These are phyloP conservation scores for Hapsidospora chrysogenum DNA, from an alignment of 495 filamentous ascomycete genomes.

Conservation along the genomic window DNA sequence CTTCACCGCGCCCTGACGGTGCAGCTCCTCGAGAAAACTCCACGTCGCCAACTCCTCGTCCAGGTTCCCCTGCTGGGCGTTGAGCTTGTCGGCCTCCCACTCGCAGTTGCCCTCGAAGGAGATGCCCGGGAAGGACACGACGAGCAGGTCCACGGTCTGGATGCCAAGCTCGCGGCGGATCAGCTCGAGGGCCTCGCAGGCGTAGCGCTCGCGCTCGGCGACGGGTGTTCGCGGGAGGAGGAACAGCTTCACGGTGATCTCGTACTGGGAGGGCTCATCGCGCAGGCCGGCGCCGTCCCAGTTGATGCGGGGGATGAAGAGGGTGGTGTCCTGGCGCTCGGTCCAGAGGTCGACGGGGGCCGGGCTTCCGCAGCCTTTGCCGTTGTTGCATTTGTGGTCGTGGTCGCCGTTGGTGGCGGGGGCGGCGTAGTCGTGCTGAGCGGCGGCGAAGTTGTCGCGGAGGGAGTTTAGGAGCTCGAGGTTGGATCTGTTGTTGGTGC, in stretches of 20 bases:
- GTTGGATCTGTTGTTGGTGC: slow-evolving; percentile 56
- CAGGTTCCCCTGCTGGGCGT: slow-evolving; percentile 40
- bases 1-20: slow-evolving; percentile 50
- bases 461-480: slow-evolving; percentile 78
- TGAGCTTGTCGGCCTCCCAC: slow-evolving; percentile 50
- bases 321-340: slow-evolving; percentile 30
- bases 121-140: slow-evolving; percentile 85
- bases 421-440: slow-evolving; percentile 42
- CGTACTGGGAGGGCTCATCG: slow-evolving; percentile 68
- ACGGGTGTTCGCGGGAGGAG: slow-evolving; percentile 58
- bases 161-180: slow-evolving; percentile 66
- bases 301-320: slow-evolving; percentile 66
- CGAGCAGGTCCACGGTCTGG: slow-evolving; percentile 66
- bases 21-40: slow-evolving; percentile 56
- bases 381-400: slow-evolving; percentile 22
- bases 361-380: slow-evolving; percentile 16
- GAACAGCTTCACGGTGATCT: slow-evolving; percentile 89
- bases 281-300: slow-evolving; percentile 51
- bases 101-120: slow-evolving; percentile 88
- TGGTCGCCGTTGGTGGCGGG: slow-evolving; percentile 32
- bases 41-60: slow-evolving; percentile 51
- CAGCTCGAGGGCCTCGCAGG: slow-evolving; percentile 56
- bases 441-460: slow-evolving; percentile 58
- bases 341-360: slow-evolving; percentile 44
- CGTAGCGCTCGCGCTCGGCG: slow-evolving; percentile 43